Base-by-base conservation (phyloP, 306 rosid species). In the Ochetophila trinervis region DNA sequence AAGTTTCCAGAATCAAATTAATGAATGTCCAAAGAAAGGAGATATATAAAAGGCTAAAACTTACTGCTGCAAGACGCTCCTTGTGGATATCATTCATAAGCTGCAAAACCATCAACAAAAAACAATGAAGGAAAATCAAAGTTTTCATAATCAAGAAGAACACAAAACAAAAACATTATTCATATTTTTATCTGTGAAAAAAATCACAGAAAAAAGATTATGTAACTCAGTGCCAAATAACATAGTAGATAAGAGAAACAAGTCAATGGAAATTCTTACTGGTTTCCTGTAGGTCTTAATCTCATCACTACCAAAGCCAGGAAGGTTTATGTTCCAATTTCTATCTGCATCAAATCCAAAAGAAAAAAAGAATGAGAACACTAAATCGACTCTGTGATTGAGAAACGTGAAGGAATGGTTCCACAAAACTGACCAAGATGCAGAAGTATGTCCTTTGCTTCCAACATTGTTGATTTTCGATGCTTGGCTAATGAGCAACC, bases 401-500 rank as follows among this genome's bases (percentile, higher is more conserved):
- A 40, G 12, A 62, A 60, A 50, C 34, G 54, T 12, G 50, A 68
- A 55, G 48, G 18, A 13, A 49, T 34, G 65, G 65, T 64, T 37
- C 72, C 40, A 57, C 61, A 72, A 47, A 72, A 84, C 94, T 71
- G 72, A 93, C 97, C 97, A 56, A 93, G 83, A 84, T 90, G 94
- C 65, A 90, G 71, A 71, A 93, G 99, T 80, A 93, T 81, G 82
- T 93, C 99, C 65, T 87, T 93, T 37, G 96, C 87, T 71, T 93
- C 97, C 79, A 93, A 73, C 5, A 85, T 83, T 42, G 85, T 72
- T 47, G 99, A 93, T 81, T 90, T 93, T 37, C 97, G 75, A 79
- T 93, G 99, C 83, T 93, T 93, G 72, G 96, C 97, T 42, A 93
- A 69, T 13, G 90, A 87, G 83, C 99, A 93, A 61, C 99, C 92